These are phyloP conservation scores for Arthromyces matolae DNA, from an alignment of 768 basidiomycete genomes.

Conservation along the genomic window DNA sequence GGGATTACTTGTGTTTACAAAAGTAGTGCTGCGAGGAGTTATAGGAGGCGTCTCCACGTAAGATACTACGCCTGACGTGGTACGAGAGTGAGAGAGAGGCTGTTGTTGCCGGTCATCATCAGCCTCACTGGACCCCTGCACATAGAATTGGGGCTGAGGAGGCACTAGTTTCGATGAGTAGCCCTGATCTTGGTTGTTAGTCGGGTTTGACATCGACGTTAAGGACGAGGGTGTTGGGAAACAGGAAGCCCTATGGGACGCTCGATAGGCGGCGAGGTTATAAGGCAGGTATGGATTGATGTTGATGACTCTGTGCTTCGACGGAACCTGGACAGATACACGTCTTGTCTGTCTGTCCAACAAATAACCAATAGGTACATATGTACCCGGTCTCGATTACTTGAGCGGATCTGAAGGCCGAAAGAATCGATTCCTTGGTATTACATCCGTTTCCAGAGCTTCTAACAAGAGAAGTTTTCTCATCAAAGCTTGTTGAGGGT, in stretches of 20 bases:
- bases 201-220: conserved; percentile 16
- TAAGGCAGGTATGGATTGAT: conserved; percentile 24
- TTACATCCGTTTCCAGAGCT: conserved; percentile 17
- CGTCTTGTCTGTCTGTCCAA: conserved; percentile 26
- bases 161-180: conserved; percentile 27
- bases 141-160: conserved; percentile 29
- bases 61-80: conserved; percentile 28
- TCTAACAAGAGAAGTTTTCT: too few relatives aligned
- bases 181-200: conserved; percentile 21
- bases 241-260: conserved; percentile 11
- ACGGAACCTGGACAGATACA: conserved; percentile 19
- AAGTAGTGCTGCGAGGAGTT: conserved; percentile 38
- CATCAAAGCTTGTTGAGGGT: conserved; percentile 17
- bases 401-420: conserved; percentile 18
- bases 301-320: conserved; percentile 19
- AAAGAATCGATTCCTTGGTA: conserved; percentile 25
- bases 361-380: conserved; percentile 19
- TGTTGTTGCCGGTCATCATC: conserved; percentile 26
- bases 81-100: conserved; percentile 30
- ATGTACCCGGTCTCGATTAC: conserved; percentile 27
- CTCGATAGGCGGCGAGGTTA: conserved; percentile 24
- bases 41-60: conserved; percentile 35
- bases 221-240: conserved; percentile 1
- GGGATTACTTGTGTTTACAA: conserved; percentile 36
- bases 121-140: conserved; percentile 26